Percentiles rank a stretch among this genome's conserved stretches.
These are phyloP conservation scores for Schizothecium vesticola DNA, from an alignment of 495 filamentous ascomycete species.

Conservation along the genomic window DNA sequence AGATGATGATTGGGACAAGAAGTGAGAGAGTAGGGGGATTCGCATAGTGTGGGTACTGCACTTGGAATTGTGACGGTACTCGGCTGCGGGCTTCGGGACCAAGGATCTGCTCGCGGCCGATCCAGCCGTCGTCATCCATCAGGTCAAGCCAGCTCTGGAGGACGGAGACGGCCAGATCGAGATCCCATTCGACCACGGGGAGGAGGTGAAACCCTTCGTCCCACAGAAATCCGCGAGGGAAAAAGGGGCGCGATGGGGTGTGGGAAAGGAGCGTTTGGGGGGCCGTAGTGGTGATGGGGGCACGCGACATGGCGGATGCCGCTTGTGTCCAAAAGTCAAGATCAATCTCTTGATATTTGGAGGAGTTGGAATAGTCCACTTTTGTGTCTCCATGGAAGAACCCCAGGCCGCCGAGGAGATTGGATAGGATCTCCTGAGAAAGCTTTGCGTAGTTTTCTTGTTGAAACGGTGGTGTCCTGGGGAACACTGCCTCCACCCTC, in stretches of 20 bases:
- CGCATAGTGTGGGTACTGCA: constrained; percentile 91
- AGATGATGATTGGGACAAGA: constrained; percentile 71
- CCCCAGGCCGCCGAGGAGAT: constrained; percentile 84
- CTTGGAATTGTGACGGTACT: constrained; percentile 82
- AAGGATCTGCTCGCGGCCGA: constrained; percentile 88
- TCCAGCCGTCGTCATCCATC: constrained; percentile 94
- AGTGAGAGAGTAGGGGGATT: constrained; percentile 94
- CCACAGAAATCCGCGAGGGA: constrained; percentile 90
- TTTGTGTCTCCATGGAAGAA: constrained; percentile 82
- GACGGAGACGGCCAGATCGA: constrained; percentile 81
- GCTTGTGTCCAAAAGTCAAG: constrained; percentile 92
- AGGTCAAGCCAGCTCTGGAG: constrained; percentile 87
- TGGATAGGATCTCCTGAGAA: constrained; percentile 78
- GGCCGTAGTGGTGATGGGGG: constrained; percentile 59
- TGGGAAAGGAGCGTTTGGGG: constrained; percentile 81
- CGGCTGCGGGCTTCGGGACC: constrained; percentile 86
- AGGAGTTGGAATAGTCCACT: constrained; percentile 77
- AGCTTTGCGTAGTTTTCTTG: constrained; percentile 64
- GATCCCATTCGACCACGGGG: constrained; percentile 83
- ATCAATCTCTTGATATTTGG: constrained; percentile 87
- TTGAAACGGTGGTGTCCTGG: constrained; percentile 66
- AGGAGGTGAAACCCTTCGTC: constrained; percentile 93
- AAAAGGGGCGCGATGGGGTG: constrained; percentile 87
- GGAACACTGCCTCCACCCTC: constrained; percentile 63
- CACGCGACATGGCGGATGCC: constrained; percentile 55